phyloP scores from a whole-genome alignment of 306 rosid genomes.

The Oxytropis ochrocephala region DNA sequence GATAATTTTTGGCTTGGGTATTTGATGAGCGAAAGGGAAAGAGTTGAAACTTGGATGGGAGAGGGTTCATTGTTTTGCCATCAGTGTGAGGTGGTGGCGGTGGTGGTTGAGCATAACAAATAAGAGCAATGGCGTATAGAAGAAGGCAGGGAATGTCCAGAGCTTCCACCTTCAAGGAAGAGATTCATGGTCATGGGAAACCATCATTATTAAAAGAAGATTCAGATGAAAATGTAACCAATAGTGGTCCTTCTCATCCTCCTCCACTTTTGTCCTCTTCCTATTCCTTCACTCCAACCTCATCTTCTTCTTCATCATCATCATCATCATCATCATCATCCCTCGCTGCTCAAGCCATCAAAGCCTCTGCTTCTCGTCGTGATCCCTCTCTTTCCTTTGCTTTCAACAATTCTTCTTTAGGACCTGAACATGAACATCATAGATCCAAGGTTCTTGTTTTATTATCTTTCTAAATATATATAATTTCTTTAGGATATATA shows the following conservation, averaged over 20 bases:
- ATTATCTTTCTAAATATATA: no score
- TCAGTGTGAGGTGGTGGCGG: background rate
- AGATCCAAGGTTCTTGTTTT: conserved; percentile 42
- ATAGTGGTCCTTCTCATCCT: background rate
- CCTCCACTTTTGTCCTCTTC: conserved; percentile 16
- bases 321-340: conserved; percentile 35
- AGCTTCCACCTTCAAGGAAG: conserved; percentile 77
- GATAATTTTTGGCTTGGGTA: background rate
- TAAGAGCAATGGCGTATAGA: conserved; percentile 61
- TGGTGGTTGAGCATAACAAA: background rate
- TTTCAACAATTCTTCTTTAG: background rate
- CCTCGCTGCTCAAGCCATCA: conserved; percentile 81
- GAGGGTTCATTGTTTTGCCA: background rate
- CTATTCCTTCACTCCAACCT: conserved; percentile 22
- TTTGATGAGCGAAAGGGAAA: background rate
- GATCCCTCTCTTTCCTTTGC: conserved; percentile 45
- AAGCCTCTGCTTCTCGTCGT: conserved; percentile 52
- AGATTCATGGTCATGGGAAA: conserved; percentile 20
- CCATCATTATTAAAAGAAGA: background rate
- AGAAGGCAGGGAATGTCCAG: conserved; percentile 67
- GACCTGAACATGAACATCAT: conserved; percentile 29
- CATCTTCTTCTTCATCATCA: conserved; percentile 35
- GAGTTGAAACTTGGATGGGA: conserved; percentile 5
- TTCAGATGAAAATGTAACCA: background rate
- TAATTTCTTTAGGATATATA: background rate